phyloP scores from a whole-genome alignment of 108 stramenopile genomes.

The Nannochloropsis oceanica region DNA sequence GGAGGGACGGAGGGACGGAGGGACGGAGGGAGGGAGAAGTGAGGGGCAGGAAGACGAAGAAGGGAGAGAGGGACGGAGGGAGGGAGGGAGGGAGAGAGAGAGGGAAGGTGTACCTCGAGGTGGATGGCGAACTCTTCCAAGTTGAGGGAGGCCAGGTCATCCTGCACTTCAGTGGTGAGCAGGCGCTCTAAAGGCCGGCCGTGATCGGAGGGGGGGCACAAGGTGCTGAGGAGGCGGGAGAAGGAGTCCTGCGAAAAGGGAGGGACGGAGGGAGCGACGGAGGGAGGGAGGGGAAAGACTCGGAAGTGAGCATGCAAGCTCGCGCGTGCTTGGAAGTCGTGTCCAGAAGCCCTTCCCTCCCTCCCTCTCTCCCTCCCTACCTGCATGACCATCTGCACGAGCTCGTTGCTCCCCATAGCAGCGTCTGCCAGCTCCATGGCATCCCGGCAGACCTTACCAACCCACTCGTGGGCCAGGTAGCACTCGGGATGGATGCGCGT shows the following conservation, averaged over 20 bases:
- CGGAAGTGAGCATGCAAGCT: background rate
- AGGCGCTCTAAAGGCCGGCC: background rate
- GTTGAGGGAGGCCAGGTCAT: slow-evolving; percentile 18
- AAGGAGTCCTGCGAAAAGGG: background rate
- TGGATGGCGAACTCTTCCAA: slow-evolving; percentile 15
- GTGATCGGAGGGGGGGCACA: background rate
- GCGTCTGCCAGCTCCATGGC: slow-evolving; percentile 13
- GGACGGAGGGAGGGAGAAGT: background rate
- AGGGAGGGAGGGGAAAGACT: background rate
- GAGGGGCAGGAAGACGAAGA: background rate
- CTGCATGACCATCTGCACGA: background rate
- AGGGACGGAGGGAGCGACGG: background rate
- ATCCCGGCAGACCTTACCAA: slow-evolving; percentile 26
- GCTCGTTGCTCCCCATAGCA: background rate
- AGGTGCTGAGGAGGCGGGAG: background rate
- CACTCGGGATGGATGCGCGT: slow-evolving; percentile 40
- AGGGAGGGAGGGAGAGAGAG: background rate
- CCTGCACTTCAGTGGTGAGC: background rate
- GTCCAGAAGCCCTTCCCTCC: background rate
- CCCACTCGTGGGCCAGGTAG: slow-evolving; percentile 36
- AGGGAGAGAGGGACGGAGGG: too few species aligned
- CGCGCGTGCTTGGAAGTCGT: background rate
- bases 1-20: too few species aligned
- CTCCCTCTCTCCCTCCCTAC: background rate
- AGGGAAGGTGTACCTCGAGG: slow-evolving; percentile 10